Base-by-base conservation (phyloP, 805 yeast genomes). In the Candida broadrunensis region DNA sequence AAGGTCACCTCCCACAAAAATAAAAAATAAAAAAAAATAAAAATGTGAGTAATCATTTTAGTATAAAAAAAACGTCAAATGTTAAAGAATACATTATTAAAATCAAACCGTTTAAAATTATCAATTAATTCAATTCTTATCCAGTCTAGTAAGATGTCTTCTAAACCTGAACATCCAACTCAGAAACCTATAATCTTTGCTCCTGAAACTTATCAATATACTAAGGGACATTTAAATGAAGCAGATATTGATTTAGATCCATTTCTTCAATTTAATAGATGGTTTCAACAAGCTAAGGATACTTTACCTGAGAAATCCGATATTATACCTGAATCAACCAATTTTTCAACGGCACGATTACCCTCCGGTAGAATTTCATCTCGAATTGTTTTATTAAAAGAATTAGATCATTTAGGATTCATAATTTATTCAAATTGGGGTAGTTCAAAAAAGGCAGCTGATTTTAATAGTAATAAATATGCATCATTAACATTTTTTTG, bases 321-420 rank as follows among this genome's bases (percentile, higher is more conserved):
- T 29, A 38, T 58, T 5, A 67, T 88, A 35, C 95, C 97, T 2
- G 99, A 93, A 60, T 77, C 90, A 2, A 72, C 80, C n/a, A 86
- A 83, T 14, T 78, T 93, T n/a, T 78, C 97, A 7, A 90, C 99
- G 2, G 95, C 96, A 0, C 73, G 79, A 43, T 68, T 90, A 46
- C 97, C 97, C 7, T 75, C 85, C 2, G 99, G 99, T n/a, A 70
- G 95, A 45, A 88, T 93, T 1, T 83, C 95, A 0, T 80, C 90
- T 5, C 72, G 99, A 41, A 77, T 85, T 8, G 91, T 93, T 2
- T 73, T 93, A 39, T 78, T 93, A 63, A 93, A 93, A 57, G 98
- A 93, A 57, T 73, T 93, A 43, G 98, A 91, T 61, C 72, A 77
- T 38, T 73, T 77, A 34, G 99, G 97, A 3, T 85, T 91, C 52